Conservation (phyloP, 2,329 filamentous ascomycete genomes). For the Aspergillus candidus region DNA sequence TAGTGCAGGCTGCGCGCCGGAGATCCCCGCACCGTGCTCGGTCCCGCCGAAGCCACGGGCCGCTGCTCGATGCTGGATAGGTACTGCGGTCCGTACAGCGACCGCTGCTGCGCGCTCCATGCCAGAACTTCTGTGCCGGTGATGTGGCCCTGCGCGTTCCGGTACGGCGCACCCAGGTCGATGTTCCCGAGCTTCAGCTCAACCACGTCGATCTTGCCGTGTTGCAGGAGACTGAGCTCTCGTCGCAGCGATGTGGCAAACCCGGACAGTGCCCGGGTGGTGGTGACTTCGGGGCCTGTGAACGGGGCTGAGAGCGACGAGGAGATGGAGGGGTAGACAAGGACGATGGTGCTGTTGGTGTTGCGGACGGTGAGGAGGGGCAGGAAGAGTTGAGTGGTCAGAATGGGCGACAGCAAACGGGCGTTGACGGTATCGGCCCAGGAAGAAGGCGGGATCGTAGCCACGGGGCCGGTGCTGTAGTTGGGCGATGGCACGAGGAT, state of each 20-base stretch:
- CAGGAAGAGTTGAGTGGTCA: conserved; percentile 85
- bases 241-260: conserved; percentile 75
- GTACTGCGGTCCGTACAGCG: conserved; percentile 40
- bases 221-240: conserved; percentile 65
- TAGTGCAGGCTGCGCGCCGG: conserved; percentile 75
- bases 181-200: conserved; percentile 90
- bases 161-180: conserved; percentile 63
- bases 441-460: conserved; percentile 73
- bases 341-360: conserved; percentile 43
- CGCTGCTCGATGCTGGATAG: conserved; percentile 40
- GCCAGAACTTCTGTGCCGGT: conserved; percentile 50
- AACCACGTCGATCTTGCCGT: conserved; percentile 62
- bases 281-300: conserved; percentile 70
- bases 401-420: conserved; percentile 80
- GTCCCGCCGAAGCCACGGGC: conserved; percentile 33
- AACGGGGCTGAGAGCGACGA: conserved; percentile 39
- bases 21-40: conserved; percentile 52
- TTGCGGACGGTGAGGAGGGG: conserved; percentile 62
- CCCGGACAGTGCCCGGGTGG: conserved; percentile 79
- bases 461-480: conserved; percentile 77
- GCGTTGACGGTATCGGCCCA: conserved; percentile 91
- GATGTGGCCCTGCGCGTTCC: conserved; percentile 37
- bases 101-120: conserved; percentile 55
- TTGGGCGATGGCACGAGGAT: conserved; percentile 73
- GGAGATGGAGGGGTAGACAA: conserved; percentile 42